Conservation (phyloP, 192 early-diverging fungal species). For the Backusella macrospora region DNA sequence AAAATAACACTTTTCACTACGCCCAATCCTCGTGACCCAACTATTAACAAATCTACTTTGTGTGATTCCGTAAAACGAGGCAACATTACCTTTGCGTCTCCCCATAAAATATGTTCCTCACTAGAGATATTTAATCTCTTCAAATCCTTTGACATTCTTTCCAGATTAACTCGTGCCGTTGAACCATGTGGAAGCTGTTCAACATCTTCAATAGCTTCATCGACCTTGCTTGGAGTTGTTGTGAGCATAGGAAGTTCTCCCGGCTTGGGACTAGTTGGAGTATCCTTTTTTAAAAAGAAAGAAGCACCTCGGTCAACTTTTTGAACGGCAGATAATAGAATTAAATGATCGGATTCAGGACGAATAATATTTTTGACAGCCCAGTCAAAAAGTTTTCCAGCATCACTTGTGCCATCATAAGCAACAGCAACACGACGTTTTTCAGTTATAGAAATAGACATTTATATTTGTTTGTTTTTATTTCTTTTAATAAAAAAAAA, state of each 20-base stretch:
- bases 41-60: slow-evolving; percentile 24
- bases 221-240: slow-evolving; percentile 26
- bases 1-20: slow-evolving; percentile 23
- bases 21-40: slow-evolving; percentile 27
- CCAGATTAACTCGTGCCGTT: neutral
- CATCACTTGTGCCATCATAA: slow-evolving; percentile 37
- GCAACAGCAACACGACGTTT: slow-evolving; percentile 37
- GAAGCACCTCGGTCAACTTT: neutral
- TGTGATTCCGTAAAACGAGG: slow-evolving; percentile 23
- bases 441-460: slow-evolving; percentile 27
- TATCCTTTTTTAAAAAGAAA: neutral
- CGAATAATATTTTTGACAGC: slow-evolving; percentile 36
- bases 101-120: slow-evolving; percentile 27
- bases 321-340: slow-evolving; percentile 21
- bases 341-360: slow-evolving; percentile 29
- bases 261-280: neutral
- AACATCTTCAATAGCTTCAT: slow-evolving; percentile 27
- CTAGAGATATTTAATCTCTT: slow-evolving; percentile 9
- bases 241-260: slow-evolving; percentile 21
- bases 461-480: neutral
- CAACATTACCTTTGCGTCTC: slow-evolving; percentile 17
- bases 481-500: neutral
- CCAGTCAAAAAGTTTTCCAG: slow-evolving; percentile 38
- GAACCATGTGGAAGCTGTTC: neutral
- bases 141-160: neutral